These are phyloP conservation scores for Yarrowia sp. DNA, from an alignment of 805 yeast genomes.

Conservation along the genomic window DNA sequence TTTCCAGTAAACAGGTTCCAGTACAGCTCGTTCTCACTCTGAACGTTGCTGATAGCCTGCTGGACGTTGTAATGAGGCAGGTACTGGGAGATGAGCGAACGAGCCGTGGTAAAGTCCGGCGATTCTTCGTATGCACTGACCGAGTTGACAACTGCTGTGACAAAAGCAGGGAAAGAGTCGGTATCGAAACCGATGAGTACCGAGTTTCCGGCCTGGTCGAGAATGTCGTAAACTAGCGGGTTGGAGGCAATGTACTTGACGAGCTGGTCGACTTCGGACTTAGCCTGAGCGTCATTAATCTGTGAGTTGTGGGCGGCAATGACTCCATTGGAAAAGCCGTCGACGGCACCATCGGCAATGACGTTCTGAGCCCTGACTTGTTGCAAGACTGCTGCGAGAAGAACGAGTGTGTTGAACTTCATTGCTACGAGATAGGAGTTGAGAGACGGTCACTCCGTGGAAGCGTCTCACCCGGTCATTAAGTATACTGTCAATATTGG, in stretches of 20 bases:
- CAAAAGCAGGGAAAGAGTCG: constrained; percentile 2
- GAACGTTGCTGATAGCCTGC: constrained; percentile 5
- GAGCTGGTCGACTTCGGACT: constrained; percentile 19
- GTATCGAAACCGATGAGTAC: not conserved
- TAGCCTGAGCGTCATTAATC: constrained; percentile 22
- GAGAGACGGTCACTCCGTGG: not conserved
- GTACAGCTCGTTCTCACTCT: not conserved
- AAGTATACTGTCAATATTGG: not conserved
- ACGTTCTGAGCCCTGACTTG: constrained; percentile 3
- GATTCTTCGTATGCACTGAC: not conserved
- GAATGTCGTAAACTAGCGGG: not conserved
- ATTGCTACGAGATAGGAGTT: not conserved
- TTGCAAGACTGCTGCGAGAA: not conserved
- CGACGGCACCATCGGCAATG: constrained; percentile 8
- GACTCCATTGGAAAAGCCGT: constrained; percentile 19
- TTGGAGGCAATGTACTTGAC: constrained; percentile 15
- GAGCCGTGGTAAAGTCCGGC: constrained; percentile 2
- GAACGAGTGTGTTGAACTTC: constrained; percentile 13
- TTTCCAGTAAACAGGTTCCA: not conserved
- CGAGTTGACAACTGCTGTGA: not conserved
- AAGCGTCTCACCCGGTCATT: not conserved
- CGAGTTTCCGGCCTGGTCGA: not conserved
- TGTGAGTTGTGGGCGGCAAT: constrained; percentile 7
- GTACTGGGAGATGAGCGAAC: not conserved
- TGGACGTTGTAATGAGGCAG: not conserved